Evolutionary conservation across 2,329 filamentous ascomycete species (phyloP).

Genomic region (Paraphoma chrysanthemicola): DNA sequence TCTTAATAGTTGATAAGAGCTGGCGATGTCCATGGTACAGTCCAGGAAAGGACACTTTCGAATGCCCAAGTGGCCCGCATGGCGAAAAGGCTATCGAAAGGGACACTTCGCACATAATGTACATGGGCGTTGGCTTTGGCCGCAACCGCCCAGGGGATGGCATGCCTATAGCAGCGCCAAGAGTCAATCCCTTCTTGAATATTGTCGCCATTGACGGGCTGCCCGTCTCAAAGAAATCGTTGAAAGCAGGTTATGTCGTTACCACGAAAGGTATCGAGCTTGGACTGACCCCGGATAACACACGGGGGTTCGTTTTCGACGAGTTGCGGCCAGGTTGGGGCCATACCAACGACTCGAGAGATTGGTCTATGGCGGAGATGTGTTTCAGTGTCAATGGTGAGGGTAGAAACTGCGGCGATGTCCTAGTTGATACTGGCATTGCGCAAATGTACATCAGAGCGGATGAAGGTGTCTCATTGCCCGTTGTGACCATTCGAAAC

Average conservation of each 20-base stretch:
- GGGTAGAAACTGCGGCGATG: constrained; percentile 29
- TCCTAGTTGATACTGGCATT: constrained; percentile 44
- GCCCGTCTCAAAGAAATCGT: constrained; percentile 3
- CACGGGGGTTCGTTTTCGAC: constrained; percentile 28
- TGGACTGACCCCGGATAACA: constrained; percentile 34
- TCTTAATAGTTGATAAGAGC: constrained; percentile 43
- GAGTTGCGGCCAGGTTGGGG: constrained; percentile 35
- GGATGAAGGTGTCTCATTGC: constrained; percentile 32
- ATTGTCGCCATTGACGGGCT: constrained; percentile 34
- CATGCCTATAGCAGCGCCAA: constrained; percentile 37
- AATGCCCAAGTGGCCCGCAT: constrained; percentile 38
- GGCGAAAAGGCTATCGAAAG: constrained; percentile 30
- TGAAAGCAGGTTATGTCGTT: constrained; percentile 38
- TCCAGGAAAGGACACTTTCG: constrained; percentile 31
- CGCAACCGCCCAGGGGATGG: constrained; percentile 37
- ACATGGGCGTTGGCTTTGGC: constrained; percentile 48
- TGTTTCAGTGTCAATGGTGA: constrained; percentile 35
- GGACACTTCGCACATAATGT: constrained; percentile 40
- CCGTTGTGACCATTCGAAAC: constrained; percentile 38
- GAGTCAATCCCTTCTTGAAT: constrained; percentile 46
- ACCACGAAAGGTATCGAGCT: constrained; percentile 39
- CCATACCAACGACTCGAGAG: constrained; percentile 34
- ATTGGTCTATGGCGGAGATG: constrained; percentile 45
- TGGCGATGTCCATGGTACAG: constrained; percentile 45
- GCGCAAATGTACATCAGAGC: constrained; percentile 45